Percentiles rank a stretch among this genome's conserved stretches.
Evolutionary conservation across 179 eudicot species (phyloP).

Genomic region (Monotropa hypopitys): DNA sequence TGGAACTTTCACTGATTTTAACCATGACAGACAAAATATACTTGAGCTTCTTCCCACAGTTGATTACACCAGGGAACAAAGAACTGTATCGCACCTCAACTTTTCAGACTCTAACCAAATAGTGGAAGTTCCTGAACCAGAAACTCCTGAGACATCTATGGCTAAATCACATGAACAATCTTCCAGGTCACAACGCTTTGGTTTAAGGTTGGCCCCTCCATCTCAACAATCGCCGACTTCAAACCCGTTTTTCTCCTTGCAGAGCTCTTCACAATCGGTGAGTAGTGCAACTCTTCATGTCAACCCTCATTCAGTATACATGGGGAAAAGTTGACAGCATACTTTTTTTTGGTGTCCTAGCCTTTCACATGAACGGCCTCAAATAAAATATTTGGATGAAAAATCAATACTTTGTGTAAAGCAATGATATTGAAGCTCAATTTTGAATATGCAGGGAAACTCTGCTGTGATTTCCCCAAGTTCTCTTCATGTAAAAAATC

Average conservation of each 20-base stretch:
- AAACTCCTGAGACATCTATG: conserved; percentile 12
- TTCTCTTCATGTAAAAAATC: conserved; percentile 7
- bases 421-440: background rate
- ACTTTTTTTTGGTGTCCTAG: background rate
- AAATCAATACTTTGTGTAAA: background rate
- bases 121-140: conserved; percentile 10
- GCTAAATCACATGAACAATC: conserved; percentile 7
- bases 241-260: conserved; percentile 9
- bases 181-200: conserved; percentile 14
- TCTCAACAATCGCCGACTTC: conserved; percentile 11
- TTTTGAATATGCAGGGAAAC: conserved; percentile 7
- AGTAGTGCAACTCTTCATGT: conserved; percentile 5
- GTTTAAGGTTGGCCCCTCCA: conserved; percentile 22
- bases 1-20: background rate
- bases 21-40: conserved; percentile 16
- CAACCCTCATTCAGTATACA: background rate
- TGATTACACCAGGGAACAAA: conserved; percentile 11
- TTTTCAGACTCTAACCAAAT: conserved; percentile 7
- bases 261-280: conserved; percentile 14
- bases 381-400: background rate
- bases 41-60: conserved; percentile 22
- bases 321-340: background rate
- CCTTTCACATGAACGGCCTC: background rate
- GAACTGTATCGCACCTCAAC: conserved; percentile 5
- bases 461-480: conserved; percentile 5